Percentiles rank a stretch among this genome's conserved stretches.
Evolutionary conservation across 805 yeast species (phyloP).

Genomic region (Candida ponderosae): DNA sequence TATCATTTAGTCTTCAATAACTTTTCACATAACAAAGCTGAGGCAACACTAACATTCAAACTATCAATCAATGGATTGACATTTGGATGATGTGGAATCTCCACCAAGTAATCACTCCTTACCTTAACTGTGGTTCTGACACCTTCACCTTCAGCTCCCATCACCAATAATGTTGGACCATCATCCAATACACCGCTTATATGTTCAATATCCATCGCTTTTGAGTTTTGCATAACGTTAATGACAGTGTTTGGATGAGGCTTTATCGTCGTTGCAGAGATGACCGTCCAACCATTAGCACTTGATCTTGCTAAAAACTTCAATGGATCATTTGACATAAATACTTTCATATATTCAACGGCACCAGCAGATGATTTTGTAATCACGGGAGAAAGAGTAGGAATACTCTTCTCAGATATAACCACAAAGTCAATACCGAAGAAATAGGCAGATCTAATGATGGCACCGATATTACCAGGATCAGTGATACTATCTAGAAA

Average conservation of each 20-base stretch:
- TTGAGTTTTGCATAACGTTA: too few species aligned
- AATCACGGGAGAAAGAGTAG: slow-evolving; percentile 70
- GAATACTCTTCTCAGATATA: slow-evolving; percentile 60
- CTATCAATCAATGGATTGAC: slow-evolving; percentile 52
- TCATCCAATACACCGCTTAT: slow-evolving; percentile 34
- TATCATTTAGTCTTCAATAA: slow-evolving; percentile 1
- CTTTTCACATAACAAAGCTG: slow-evolving; percentile 52
- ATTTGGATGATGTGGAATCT: slow-evolving; percentile 23
- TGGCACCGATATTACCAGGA: slow-evolving; percentile 84
- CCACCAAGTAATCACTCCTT: slow-evolving; percentile 42
- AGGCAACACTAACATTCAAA: slow-evolving; percentile 84
- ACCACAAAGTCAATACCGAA: slow-evolving; percentile 78
- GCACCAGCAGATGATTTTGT: slow-evolving; percentile 84
- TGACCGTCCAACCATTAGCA: slow-evolving; percentile 58
- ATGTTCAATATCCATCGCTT: slow-evolving; percentile 31
- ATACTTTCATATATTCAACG: slow-evolving; percentile 62
- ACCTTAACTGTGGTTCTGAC: slow-evolving; percentile 58
- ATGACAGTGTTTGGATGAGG: slow-evolving; percentile 22
- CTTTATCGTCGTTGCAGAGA: slow-evolving; percentile 44
- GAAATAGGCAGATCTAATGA: slow-evolving; percentile 70
- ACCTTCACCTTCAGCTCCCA: slow-evolving; percentile 86
- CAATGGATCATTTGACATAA: slow-evolving; percentile 48
- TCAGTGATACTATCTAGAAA: slow-evolving; percentile 76
- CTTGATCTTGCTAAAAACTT: slow-evolving; percentile 50
- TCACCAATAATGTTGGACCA: slow-evolving; percentile 59